phyloP scores from a whole-genome alignment of 2,329 filamentous ascomycete species.

The Apiospora malaysiana region DNA sequence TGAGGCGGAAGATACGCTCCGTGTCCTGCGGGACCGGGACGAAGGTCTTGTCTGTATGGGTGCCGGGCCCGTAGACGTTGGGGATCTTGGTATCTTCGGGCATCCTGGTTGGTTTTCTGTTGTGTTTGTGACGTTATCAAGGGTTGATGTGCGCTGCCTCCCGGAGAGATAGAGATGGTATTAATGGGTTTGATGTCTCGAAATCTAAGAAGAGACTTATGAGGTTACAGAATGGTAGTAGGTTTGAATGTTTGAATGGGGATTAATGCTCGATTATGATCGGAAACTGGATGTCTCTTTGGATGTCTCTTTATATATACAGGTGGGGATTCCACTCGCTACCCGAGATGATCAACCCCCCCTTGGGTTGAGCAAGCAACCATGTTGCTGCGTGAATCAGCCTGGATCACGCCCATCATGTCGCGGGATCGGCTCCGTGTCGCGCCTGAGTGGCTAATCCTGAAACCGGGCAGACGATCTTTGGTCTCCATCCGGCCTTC shows the following conservation, averaged over 20 bases:
- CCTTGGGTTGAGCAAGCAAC: background rate
- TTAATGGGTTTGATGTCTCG: no score
- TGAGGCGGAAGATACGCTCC: conserved; percentile 38
- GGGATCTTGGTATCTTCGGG: conserved; percentile 28
- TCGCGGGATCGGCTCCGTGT: background rate
- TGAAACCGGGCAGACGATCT: background rate
- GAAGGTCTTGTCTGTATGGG: conserved; percentile 37
- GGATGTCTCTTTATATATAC: background rate
- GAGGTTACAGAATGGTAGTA: no score
- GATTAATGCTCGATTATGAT: no score
- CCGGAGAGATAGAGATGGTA: background rate
- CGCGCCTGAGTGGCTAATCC: background rate
- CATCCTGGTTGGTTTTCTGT: conserved; percentile 25
- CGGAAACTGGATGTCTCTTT: background rate
- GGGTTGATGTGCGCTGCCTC: background rate
- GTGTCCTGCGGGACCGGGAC: conserved; percentile 39
- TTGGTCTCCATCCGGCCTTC: background rate
- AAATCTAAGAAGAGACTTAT: no score
- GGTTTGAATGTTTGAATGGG: no score
- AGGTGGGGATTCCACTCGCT: background rate
- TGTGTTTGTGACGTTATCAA: background rate
- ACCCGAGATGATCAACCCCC: no score
- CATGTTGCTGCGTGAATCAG: no score
- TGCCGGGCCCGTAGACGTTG: conserved; percentile 41
- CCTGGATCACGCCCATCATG: no score